Evolutionary conservation across 805 yeast species (phyloP).

Genomic region (Yamadazyma phyllophila): DNA sequence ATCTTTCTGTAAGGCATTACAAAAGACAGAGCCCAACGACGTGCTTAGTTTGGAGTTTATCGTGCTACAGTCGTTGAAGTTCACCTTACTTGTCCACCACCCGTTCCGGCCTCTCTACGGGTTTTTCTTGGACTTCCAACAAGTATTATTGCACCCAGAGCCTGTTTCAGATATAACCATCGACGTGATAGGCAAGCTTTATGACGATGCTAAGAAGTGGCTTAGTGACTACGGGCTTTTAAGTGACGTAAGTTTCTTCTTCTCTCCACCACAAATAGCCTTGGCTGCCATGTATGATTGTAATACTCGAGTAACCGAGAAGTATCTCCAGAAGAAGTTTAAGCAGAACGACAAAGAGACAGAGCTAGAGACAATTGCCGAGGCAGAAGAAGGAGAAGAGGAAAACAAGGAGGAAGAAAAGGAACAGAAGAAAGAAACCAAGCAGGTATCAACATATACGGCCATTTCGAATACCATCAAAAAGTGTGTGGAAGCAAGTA

Average conservation of each 20-base stretch:
- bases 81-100: slow-evolving; percentile 83
- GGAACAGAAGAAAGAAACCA: slow-evolving; percentile 17
- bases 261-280: slow-evolving; percentile 95
- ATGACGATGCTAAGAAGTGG: slow-evolving; percentile 66
- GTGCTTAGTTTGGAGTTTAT: slow-evolving; percentile 78
- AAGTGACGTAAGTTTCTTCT: slow-evolving; percentile 74
- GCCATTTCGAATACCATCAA: slow-evolving; percentile 44
- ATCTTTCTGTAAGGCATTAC: slow-evolving; percentile 69
- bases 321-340: slow-evolving; percentile 67
- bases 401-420: slow-evolving; percentile 11
- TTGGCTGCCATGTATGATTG: slow-evolving; percentile 74
- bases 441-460: slow-evolving; percentile 28
- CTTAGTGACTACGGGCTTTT: slow-evolving; percentile 62
- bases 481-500: slow-evolving; percentile 49
- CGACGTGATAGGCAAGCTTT: slow-evolving; percentile 59
- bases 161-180: slow-evolving; percentile 3
- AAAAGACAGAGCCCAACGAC: slow-evolving; percentile 61
- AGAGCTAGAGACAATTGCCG: slow-evolving; percentile 6
- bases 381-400: slow-evolving; percentile 8
- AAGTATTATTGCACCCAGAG: slow-evolving; percentile 29
- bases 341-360: no score
- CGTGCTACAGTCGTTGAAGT: slow-evolving; percentile 68
- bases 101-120: slow-evolving; percentile 92
- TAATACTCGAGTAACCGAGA: slow-evolving; percentile 60
- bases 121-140: slow-evolving; percentile 86